phyloP scores from a whole-genome alignment of 805 yeast genomes.

The Candida tibetensis region DNA sequence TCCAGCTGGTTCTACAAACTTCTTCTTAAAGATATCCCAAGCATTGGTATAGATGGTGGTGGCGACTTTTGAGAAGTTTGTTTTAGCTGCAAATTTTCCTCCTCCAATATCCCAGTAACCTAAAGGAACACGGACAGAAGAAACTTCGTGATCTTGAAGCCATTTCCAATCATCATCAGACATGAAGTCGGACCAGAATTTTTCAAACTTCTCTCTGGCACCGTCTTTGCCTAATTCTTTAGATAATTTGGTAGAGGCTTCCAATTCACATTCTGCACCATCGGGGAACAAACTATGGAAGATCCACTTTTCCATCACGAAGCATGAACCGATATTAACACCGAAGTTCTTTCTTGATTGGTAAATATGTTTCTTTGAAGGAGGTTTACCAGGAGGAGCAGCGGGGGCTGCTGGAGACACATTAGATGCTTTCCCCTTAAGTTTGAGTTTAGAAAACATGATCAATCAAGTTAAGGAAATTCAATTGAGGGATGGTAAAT shows the following conservation, averaged over 20 bases:
- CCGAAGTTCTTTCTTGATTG: conserved; percentile 69
- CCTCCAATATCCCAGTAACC: conserved; percentile 88
- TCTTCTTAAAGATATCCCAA: conserved; percentile 59
- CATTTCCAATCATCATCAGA: conserved; percentile 76
- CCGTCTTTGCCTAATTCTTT: conserved; percentile 50
- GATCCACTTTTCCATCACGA: conserved; percentile 80
- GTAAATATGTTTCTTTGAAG: conserved; percentile 48
- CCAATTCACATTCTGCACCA: conserved; percentile 65
- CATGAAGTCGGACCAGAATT: conserved; percentile 66
- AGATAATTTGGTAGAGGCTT: conserved; percentile 56
- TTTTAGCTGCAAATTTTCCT: conserved; percentile 53
- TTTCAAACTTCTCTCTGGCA: conserved; percentile 51
- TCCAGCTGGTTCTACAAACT: conserved; percentile 58
- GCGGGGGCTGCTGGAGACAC: conserved; percentile 29
- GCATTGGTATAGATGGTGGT: conserved; percentile 61
- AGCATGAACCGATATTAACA: conserved; percentile 80
- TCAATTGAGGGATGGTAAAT: no score
- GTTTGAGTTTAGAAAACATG: conserved; percentile 34
- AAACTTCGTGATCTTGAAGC: conserved; percentile 65
- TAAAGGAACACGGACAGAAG: conserved; percentile 79
- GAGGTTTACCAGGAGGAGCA: conserved; percentile 32
- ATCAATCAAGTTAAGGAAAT: no score
- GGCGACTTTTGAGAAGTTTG: conserved; percentile 54
- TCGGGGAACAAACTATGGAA: conserved; percentile 59
- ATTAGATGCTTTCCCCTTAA: conserved; percentile 26